A percentile compares a stretch with the other conserved stretches of the same genome.
These are phyloP conservation scores for Teunomyces cretensis DNA, from an alignment of 805 yeast species.

Conservation along the genomic window DNA sequence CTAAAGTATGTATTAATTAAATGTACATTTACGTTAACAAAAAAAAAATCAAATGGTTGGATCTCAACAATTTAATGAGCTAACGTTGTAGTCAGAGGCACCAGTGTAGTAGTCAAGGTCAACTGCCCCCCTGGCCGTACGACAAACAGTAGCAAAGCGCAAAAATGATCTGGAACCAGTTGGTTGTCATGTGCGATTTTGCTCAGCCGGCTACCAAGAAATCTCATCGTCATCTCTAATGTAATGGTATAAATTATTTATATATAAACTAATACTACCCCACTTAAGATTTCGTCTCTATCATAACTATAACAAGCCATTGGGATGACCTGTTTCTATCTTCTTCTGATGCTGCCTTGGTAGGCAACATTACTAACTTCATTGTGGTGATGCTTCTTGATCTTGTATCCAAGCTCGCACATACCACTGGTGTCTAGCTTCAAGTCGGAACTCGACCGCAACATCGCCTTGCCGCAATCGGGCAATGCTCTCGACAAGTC, in stretches of 20 bases:
- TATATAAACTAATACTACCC: background rate
- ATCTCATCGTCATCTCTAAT: background rate
- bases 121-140: too few relatives aligned
- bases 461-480: background rate
- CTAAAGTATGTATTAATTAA: conserved; percentile 1
- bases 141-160: too few relatives aligned
- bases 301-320: background rate
- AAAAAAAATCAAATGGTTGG: too few relatives aligned
- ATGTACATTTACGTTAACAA: conserved; percentile 5
- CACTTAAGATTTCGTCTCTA: conserved; percentile 1
- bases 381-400: conserved; percentile 43
- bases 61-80: too few relatives aligned
- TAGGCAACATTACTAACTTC: conserved; percentile 35
- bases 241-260: background rate
- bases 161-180: background rate
- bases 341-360: conserved; percentile 22
- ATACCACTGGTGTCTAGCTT: conserved; percentile 25
- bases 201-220: background rate
- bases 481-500: background rate
- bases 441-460: conserved; percentile 15
- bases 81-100: too few relatives aligned
- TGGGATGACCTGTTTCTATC: background rate
- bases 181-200: background rate
- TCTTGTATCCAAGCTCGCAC: conserved; percentile 43
- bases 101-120: background rate